Evolutionary conservation across 176 grass and related monocot genomes (phyloP), one percentile per base, ranked within the genome.

Genomic region (Oryza meridionalis): DNA sequence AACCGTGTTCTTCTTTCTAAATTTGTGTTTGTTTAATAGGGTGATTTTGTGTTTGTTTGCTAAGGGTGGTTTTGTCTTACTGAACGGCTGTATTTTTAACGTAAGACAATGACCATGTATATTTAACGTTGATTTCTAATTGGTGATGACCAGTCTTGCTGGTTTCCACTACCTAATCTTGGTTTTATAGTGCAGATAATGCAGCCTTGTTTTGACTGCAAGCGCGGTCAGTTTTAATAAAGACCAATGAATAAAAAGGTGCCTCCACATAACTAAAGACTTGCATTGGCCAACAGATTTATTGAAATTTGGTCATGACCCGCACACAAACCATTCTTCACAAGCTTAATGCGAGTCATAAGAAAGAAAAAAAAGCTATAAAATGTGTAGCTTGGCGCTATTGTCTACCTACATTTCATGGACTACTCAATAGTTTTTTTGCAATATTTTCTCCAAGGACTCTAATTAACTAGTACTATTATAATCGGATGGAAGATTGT

Each of bases 191-290:
- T 3, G 65, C 51, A 58, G 65, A 35, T 68, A 45, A 67, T 67
- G 62, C 84, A 65, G 76, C 51, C 79, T 75, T 84, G 49, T 62
- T 80, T 77, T 84, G 82, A 84, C 49, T 78, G 67, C 63, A 73
- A 73, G 15, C 74, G 49, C 11, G 38, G 86, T 71, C 86, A 88
- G 65, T 84, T 84, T 88, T 88, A 88, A 88, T 49, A 84, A 72
- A 78, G 78, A 86, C 88, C 65, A 82, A 86, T 86, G 27, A 73
- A 45, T 42, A 11, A 73, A 73, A 77, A 82, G 49, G 73, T 77
- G 67, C 10, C 7, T 86, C 76, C 83, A 67, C 58, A 77, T 86
- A 61, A 86, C 73, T 65, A 86, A 78, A 66, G 88, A 90, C 83
- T 40, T 12, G 40, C 40, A 42, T 9, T 42, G 14, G 6, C 70